phyloP scores from a whole-genome alignment of 148 eudicot genomes.

The Beta vulgaris region DNA sequence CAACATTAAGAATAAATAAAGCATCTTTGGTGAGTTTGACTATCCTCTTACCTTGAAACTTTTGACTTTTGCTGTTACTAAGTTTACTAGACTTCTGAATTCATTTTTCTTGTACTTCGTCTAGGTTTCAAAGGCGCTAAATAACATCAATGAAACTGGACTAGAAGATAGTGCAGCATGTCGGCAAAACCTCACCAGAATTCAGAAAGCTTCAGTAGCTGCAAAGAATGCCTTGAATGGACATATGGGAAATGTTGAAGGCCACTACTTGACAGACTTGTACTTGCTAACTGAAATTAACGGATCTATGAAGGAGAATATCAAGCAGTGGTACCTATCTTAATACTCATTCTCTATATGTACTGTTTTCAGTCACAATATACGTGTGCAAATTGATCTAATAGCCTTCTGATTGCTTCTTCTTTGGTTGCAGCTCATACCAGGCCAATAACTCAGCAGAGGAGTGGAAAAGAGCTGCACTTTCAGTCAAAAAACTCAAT shows the following conservation, averaged over 20 bases:
- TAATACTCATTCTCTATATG: background rate
- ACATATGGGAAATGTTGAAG: constrained; percentile 51
- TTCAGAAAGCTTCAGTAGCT: constrained; percentile 55
- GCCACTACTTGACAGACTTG: constrained; percentile 49
- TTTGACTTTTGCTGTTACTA: too few species aligned
- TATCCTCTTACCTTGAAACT: too few species aligned
- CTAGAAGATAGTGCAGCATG: constrained; percentile 39
- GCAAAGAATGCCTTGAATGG: constrained; percentile 45
- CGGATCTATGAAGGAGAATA: constrained; percentile 47
- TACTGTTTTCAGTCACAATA: too few species aligned
- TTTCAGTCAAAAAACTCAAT: constrained; percentile 38
- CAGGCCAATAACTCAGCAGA: constrained; percentile 41
- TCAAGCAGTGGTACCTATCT: constrained; percentile 59
- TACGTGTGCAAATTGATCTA: background rate
- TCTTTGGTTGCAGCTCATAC: constrained; percentile 37
- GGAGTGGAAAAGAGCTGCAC: constrained; percentile 48
- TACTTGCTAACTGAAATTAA: constrained; percentile 52
- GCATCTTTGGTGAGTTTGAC: constrained; percentile 40
- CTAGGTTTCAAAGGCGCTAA: constrained; percentile 68
- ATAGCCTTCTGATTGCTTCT: background rate
- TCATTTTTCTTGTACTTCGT: constrained; percentile 8
- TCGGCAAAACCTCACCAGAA: constrained; percentile 43
- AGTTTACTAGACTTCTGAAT: background rate
- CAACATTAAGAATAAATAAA: constrained; percentile 51
- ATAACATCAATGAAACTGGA: constrained; percentile 39